Base-by-base conservation (phyloP, 768 basidiomycete species). In the Mycena haematopus region DNA sequence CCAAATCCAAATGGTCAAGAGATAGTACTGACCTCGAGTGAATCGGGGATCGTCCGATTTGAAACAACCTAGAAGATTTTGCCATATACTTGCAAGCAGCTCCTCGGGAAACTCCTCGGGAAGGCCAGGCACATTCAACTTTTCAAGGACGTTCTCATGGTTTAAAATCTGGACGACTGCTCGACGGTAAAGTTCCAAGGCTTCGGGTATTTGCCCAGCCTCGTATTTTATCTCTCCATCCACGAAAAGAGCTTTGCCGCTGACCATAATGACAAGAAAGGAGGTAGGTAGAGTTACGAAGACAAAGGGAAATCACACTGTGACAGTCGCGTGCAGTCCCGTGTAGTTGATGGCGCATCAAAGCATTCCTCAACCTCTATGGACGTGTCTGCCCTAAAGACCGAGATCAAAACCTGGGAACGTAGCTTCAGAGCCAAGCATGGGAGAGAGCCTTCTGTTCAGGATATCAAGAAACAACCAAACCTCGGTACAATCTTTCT, bases 371-470 rank as follows among this genome's bases (percentile, higher is more conserved):
- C n/a, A n/a, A 24, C 33, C 51, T 13, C 19, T 9, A 6, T 8
- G 24, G 22, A 86, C 68, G 62, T 85, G 56, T 71, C 81, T 35
- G 66, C 78, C 51, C 75, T 93, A 35, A 84, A 86, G 11, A 77
- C 87, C 62, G 86, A 93, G 70, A 86, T 94, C 63, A 94, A 94
- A 73, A 63, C 77, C 45, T 94, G 91, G 87, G 92, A 93, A 70
- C 87, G 86, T 63, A 78, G 79, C 21, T 94, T 92, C 74, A 84
- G 80, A 60, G 73, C 77, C 0, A 69, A 66, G 0, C 77, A 91
- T 71, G 84, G 82, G 42, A 81, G 84, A 63, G 81, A 84, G 35
- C 87, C 92, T 0, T 82, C 85, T 27, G 75, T 91, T 2, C 82
- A 91, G 51, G 92, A 93, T 69, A 92, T 93, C 57, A 88, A 80